Evolutionary conservation across 73 alveolate species (phyloP), one percentile per base, ranked within the genome.

Genomic region (Effrenium voratum): DNA sequence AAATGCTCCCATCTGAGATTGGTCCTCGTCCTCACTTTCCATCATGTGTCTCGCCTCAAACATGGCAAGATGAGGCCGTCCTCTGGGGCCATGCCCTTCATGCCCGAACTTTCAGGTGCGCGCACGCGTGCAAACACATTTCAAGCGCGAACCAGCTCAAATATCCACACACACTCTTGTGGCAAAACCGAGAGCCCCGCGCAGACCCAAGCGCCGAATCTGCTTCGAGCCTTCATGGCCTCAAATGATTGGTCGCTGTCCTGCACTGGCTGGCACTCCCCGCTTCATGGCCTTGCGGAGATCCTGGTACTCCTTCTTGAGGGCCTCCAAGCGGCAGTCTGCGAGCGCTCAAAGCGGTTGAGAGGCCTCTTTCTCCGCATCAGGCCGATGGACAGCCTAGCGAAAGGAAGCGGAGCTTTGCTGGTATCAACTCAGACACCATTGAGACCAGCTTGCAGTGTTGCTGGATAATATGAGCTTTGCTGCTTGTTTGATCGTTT

Each of bases 181-280:
- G n/a, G n/a, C n/a, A 70, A 0, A 12, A 44, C 70, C 41, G 41
- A 63, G 95, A 49, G 46, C 66, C 43, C 16, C 49, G 70, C 95
- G 73, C 95, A 87, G 38, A 87, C 95, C 95, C 95, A 87, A 38
- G 95, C 95, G 44, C 95, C 95, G 60, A 87, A 87, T 16, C 95
- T 46, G 68, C 95, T 87, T 70, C 95, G 95, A 47, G 83, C 84
- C 95, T 87, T 87, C 84, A 87, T 87, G 82, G 79, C 95, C 95
- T 87, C 36, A 34, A 3, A 83, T 24, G 34, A 12, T 32, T 5
- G 30, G 46, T 36, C 22, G 32, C n/a, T 66, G 43, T 15, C 77
- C 26, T 63, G 40, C 40, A 8, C 40, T 47, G 32, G 82, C 47
- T 8, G 32, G 82, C 8, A 57, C 16, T 30, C 1, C 72, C 16